Evolutionary conservation across 2,329 filamentous ascomycete species (phyloP), one percentile per base, ranked within the genome.

Genomic region (Pyrenochaeta sp.): DNA sequence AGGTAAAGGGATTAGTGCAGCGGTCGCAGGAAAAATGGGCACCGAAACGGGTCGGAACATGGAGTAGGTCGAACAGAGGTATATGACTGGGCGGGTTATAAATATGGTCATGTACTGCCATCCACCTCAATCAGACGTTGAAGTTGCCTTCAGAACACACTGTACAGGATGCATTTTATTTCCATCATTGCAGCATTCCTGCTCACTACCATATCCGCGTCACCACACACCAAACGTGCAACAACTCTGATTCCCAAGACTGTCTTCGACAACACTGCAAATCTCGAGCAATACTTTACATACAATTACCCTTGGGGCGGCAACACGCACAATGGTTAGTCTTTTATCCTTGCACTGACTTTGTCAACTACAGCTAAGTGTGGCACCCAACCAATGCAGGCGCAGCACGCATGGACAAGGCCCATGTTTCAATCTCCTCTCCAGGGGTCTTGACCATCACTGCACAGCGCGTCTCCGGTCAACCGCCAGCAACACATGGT

Each of bases 281-380:
- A 55, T 9, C 61, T 76, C 15, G 69, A 75, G 33, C 43, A 73
- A 39, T 75, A 82, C 69, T 86, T 82, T 74, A 70, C 67, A 47
- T 82, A 83, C 70, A 78, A 82, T 58, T 86, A 86, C 63, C 83
- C 82, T 2, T 85, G 83, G 84, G 83, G 83, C 18, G 81, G 77
- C 15, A 80, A 83, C 61, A 67, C 64, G 2, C 83, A 86, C 72
- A 86, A 86, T 63, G 84, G 84, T 35, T 36, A 23, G n/a, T 23
- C 17, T 29, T 31, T 17, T 7, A 48, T 20, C n/a, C 14, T 7
- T 15, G 3, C 17, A 23, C 15, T 15, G 15, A 4, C 5, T 12
- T 23, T 44, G 31, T 39, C 32, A 45, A 35, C 27, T 18, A 45
- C 32, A 9, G 15, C 39, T 33, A 10, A 30, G 21, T 4, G 14